Conservation (phyloP, 1,284 basidiomycete species). For the Erythrobasidium hasegawianum region DNA sequence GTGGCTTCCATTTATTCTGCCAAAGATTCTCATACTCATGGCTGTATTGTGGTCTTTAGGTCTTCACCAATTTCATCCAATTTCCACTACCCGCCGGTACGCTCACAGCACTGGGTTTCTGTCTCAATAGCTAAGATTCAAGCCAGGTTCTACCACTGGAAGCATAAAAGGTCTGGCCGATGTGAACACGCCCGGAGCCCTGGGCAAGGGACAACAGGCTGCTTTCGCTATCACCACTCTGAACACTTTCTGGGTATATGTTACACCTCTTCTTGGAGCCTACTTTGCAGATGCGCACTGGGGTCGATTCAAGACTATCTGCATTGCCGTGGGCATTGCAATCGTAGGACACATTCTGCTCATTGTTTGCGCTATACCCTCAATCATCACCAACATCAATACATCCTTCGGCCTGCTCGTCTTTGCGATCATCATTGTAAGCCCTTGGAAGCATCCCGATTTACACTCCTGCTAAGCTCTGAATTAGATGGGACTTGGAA, state of each 20-base stretch:
- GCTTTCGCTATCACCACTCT: slow-evolving; percentile 38
- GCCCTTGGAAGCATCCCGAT: slow-evolving; percentile 39
- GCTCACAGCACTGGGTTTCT: no score
- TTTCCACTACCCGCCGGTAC: slow-evolving; percentile 44
- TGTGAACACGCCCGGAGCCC: slow-evolving; percentile 42
- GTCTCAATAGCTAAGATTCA: no score
- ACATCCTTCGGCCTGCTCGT: slow-evolving; percentile 47
- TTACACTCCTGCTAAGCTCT: background rate
- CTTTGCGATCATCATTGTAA: slow-evolving; percentile 53
- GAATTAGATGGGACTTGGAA: slow-evolving; percentile 52
- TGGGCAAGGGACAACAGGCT: slow-evolving; percentile 57
- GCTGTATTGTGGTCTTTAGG: slow-evolving; percentile 28
- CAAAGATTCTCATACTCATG: slow-evolving; percentile 42
- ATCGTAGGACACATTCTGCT: slow-evolving; percentile 63
- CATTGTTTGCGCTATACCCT: slow-evolving; percentile 66
- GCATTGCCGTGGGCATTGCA: slow-evolving; percentile 49
- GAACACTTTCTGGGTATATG: slow-evolving; percentile 45
- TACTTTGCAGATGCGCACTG: slow-evolving; percentile 51
- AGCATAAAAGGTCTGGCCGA: slow-evolving; percentile 20
- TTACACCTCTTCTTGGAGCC: slow-evolving; percentile 46
- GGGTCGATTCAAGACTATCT: slow-evolving; percentile 54
- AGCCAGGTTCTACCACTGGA: slow-evolving; percentile 41
- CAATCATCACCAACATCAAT: slow-evolving; percentile 59
- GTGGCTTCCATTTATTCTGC: background rate
- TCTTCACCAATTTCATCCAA: slow-evolving; percentile 48